Evolutionary conservation across 1,284 basidiomycete species (phyloP), one percentile per base, ranked within the genome.

Genomic region (Trichosporon ovoides): DNA sequence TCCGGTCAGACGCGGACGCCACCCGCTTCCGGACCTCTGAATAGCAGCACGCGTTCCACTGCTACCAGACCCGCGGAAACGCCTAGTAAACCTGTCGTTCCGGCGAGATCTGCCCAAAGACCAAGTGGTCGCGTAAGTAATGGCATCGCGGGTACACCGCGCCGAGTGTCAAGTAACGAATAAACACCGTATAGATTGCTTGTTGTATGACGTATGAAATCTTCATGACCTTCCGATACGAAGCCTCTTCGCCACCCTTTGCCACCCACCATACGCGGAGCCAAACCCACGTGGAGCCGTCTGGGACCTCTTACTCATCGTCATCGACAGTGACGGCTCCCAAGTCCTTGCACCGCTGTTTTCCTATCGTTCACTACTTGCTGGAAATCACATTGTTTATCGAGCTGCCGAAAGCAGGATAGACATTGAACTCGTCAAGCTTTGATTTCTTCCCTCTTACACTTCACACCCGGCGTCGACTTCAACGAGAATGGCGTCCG

Each of bases 401-500:
- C 43, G 24, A 48, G 43, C 43, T 48, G 24, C 24, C 11, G 19
- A 22, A 13, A 48, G 43, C 43, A 22, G 7, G 28, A 19, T 48
- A 48, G 43, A 48, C 43, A 48, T n/a, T 48, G 43, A 22, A 48
- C 28, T 31, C 9, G 12, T 12, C 18, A 48, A 22, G 43, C 28
- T 48, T 28, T n/a, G 10, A 24, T 16, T 24, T 31, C 24, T 7
- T 31, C n/a, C 24, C 10, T n/a, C 24, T 7, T n/a, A 37, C 35
- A 11, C n/a, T 31, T 9, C 24, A 48, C 28, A 31, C 28, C 10
- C 43, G 43, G 43, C 43, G 43, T 48, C 28, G 7, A 40, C 16
- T n/a, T 28, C 34, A 14, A 38, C 20, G 61, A 66, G 31, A 54
- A 75, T 75, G 73, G 70, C 71, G 28, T 68, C 71, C 52, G 69